phyloP scores from a whole-genome alignment of 495 filamentous ascomycete genomes.

The Apiosordaria backusii region DNA sequence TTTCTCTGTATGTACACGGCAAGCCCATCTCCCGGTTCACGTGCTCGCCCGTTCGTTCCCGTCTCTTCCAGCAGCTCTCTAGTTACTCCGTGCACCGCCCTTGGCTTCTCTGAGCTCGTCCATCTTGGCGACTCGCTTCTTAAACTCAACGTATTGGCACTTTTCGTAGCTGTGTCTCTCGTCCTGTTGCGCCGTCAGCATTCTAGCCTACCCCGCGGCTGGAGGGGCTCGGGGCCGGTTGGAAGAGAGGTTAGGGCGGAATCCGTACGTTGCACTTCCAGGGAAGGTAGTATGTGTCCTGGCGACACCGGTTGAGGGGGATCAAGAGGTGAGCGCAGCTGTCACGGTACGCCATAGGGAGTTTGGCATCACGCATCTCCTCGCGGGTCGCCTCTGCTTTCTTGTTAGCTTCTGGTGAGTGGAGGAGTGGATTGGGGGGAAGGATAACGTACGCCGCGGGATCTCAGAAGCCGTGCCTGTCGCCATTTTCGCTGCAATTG shows the following conservation, averaged over 20 bases:
- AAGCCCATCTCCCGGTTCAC: neutral
- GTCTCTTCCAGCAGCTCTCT: neutral
- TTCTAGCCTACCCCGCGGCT: neutral
- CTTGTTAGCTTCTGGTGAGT: no score
- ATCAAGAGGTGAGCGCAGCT: conserved; percentile 91
- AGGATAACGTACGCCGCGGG: conserved; percentile 34
- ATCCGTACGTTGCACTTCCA: conserved; percentile 93
- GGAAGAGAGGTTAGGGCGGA: neutral
- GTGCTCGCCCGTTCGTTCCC: neutral
- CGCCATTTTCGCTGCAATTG: conserved; percentile 38
- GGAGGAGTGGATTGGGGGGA: neutral
- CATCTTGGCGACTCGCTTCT: conserved; percentile 98
- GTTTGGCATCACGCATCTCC: conserved; percentile 86
- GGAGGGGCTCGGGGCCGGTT: neutral
- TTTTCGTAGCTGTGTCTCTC: conserved; percentile 98
- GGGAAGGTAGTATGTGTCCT: conserved; percentile 86
- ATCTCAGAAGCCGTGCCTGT: conserved; percentile 30
- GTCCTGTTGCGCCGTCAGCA: conserved; percentile 50
- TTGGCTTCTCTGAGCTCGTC: conserved; percentile 87
- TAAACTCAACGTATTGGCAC: conserved; percentile 98
- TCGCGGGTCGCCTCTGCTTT: conserved; percentile 67
- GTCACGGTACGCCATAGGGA: conserved; percentile 89
- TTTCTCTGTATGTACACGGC: neutral
- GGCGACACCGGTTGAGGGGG: conserved; percentile 90
- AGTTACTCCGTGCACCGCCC: conserved; percentile 86